Evolutionary conservation across 2,329 filamentous ascomycete species (phyloP).

Genomic region (Clarireedia hainanense): DNA sequence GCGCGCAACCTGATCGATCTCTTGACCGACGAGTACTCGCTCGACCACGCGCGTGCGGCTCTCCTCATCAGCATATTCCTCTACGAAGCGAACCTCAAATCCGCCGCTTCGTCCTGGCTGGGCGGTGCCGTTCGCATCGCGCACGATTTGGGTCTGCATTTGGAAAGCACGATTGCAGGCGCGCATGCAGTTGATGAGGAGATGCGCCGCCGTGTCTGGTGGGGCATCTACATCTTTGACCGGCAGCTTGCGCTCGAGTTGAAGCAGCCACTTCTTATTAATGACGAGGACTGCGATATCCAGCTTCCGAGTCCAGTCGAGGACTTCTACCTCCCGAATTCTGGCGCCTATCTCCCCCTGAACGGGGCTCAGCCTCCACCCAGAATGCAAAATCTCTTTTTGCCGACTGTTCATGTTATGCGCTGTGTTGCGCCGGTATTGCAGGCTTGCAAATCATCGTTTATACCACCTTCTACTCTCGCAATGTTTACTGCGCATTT

Average conservation of each 20-base stretch:
- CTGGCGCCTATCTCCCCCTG: slow-evolving; percentile 41
- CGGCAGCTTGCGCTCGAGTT: slow-evolving; percentile 72
- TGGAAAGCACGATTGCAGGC: slow-evolving; percentile 61
- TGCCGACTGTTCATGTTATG: slow-evolving; percentile 75
- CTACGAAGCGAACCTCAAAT: slow-evolving; percentile 78
- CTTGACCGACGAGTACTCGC: slow-evolving; percentile 69
- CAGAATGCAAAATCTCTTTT: slow-evolving; percentile 48
- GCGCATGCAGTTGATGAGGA: slow-evolving; percentile 66
- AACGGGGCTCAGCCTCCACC: slow-evolving; percentile 49
- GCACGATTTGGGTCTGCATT: slow-evolving; percentile 75
- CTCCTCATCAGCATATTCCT: slow-evolving; percentile 72
- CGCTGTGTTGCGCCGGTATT: slow-evolving; percentile 68
- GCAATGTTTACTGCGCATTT: slow-evolving; percentile 80
- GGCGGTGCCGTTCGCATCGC: slow-evolving; percentile 71
- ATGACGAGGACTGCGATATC: slow-evolving; percentile 83
- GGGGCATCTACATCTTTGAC: slow-evolving; percentile 87
- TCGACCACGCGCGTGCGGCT: slow-evolving; percentile 67
- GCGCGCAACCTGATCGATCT: slow-evolving; percentile 66
- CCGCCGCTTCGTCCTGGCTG: slow-evolving; percentile 79
- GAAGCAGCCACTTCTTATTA: slow-evolving; percentile 72
- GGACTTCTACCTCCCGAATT: slow-evolving; percentile 61
- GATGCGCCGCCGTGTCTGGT: slow-evolving; percentile 85
- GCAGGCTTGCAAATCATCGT: slow-evolving; percentile 59
- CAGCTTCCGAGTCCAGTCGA: slow-evolving; percentile 71
- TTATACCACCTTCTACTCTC: slow-evolving; percentile 59